Evolutionary conservation across 371 early-diverging fungal species (phyloP), one percentile per base, ranked within the genome.

Genomic region (Globomyces sp.): DNA sequence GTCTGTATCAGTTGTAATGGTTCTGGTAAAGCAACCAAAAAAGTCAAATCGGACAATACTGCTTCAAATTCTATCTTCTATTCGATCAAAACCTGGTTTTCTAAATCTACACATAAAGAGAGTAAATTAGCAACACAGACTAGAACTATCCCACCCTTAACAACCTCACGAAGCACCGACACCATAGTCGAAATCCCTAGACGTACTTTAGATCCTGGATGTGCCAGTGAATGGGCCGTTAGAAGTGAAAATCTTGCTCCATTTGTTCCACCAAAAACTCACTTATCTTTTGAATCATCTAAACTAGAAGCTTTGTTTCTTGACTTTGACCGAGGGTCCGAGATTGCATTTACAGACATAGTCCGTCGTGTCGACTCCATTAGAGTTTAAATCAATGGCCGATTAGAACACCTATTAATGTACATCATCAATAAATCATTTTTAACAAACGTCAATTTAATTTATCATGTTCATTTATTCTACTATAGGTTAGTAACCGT

Each of bases 261-360:
- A 34, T 9, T 37, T 46, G 61, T 44, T 46, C 50, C 61, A 50
- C 36, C 36, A 37, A 60, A 60, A 37, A 41, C 44, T 44, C 61
- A 36, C 10, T 3, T 40, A 39, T 6, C 55, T 55, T 39, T 55
- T 13, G n/a, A 36, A 39, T 48, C 48, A 1, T 37, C 50, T 10
- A 46, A 50, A 34, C 45, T 60, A 6, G 50, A 36, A 36, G 61
- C 61, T 4, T n/a, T 60, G 36, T 48, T 60, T 46, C 40, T 37
- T 4, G 61, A 60, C 37, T 34, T 60, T 40, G 43, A 60, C 6
- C 43, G 36, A 1, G 48, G 43, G 6, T 48, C 48, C 44, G 61
- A 60, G 41, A 50, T 60, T 48, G 61, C 39, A 42, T 60, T 60
- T 37, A 60, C 61, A 39, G 61, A 60, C 41, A 60, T 60, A 24